Evolutionary conservation across 73 alveolate species (phyloP).

Genomic region (Stentor roeselii): DNA sequence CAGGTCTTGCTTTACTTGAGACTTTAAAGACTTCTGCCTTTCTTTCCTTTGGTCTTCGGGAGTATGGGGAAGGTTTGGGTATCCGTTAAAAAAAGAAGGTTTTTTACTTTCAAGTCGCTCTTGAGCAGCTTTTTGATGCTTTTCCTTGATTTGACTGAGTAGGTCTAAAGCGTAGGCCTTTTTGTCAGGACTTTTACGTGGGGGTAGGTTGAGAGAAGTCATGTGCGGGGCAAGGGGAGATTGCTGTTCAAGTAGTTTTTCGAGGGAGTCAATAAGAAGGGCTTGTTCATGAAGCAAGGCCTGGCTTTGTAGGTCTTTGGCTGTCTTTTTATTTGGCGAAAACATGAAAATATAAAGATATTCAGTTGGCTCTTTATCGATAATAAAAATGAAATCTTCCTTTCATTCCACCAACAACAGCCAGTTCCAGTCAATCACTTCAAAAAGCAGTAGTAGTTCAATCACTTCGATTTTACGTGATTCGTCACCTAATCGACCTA

Average conservation of each 20-base stretch:
- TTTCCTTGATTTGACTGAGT: not conserved
- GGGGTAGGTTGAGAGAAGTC: not conserved
- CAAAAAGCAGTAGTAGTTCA: not conserved
- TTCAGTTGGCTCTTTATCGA: no score
- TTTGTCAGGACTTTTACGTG: not conserved
- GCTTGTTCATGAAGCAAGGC: no score
- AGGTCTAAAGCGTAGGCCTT: not conserved
- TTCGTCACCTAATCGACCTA: not conserved
- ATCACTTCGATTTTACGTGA: not conserved
- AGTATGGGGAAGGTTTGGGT: not conserved
- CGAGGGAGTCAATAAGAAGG: no score
- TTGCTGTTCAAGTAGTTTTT: no score
- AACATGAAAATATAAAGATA: no score
- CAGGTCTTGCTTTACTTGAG: not conserved
- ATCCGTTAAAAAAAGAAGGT: not conserved
- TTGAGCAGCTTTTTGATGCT: not conserved
- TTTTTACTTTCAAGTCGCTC: not conserved
- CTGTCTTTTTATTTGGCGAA: no score
- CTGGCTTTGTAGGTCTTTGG: no score
- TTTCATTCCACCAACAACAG: not conserved
- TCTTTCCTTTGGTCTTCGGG: not conserved
- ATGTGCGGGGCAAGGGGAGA: no score
- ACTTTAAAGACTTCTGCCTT: not conserved
- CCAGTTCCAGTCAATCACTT: not conserved
- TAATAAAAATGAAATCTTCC: not conserved